These are phyloP conservation scores for Aphanomyces invadans DNA, from an alignment of 352 stramenopile species.

Conservation along the genomic window DNA sequence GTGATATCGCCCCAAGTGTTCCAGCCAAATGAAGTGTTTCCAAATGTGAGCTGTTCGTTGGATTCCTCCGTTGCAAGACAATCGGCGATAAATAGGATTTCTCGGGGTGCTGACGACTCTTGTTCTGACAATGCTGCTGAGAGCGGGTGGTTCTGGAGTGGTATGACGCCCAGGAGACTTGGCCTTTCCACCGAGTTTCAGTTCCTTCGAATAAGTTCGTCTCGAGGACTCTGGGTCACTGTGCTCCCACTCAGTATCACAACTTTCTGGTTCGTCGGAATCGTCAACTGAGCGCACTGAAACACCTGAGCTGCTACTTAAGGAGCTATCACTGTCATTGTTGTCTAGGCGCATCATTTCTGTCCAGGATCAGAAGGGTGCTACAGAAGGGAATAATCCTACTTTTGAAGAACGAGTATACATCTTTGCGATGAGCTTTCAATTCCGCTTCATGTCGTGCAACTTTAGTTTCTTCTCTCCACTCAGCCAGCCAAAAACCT, in stretches of 20 bases:
- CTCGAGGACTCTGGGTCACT: neutral
- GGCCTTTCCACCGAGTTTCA: neutral
- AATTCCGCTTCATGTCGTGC: neutral
- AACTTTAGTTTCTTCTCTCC: neutral
- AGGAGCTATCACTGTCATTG: too few species aligned
- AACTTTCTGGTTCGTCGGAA: conserved; percentile 4
- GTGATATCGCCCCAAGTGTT: conserved; percentile 1
- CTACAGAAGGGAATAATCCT: neutral
- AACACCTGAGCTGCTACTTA: neutral
- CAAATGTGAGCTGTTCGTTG: neutral
- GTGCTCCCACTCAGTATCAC: conserved; percentile 11
- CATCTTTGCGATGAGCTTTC: neutral
- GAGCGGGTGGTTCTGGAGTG: too few species aligned
- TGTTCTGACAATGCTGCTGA: too few species aligned
- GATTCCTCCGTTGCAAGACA: neutral
- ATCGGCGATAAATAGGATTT: too few species aligned
- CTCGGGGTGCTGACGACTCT: too few species aligned
- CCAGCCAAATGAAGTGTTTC: neutral
- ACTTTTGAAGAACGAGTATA: neutral
- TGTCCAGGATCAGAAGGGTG: neutral
- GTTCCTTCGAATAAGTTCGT: neutral
- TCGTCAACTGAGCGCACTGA: neutral
- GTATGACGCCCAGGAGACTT: neutral
- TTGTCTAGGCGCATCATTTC: neutral
- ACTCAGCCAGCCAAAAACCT: conserved; percentile 3